Evolutionary conservation across 1,284 basidiomycete genomes (phyloP), one percentile per base, ranked within the genome.

Genomic region (Boletus semigastroideus): DNA sequence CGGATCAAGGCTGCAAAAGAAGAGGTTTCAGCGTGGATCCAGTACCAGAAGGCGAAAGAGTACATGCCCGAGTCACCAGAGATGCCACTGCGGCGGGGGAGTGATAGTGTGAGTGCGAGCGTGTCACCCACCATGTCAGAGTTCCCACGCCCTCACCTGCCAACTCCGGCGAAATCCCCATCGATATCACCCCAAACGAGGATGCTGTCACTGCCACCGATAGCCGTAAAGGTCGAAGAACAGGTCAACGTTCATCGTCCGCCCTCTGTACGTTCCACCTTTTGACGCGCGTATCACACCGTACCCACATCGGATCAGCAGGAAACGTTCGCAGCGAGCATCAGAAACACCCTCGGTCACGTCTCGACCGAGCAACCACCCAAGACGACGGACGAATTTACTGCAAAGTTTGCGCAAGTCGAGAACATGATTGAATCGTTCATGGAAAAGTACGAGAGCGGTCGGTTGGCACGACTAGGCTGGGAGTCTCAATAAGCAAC

Each of bases 221-320:
- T 67, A 41, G 61, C 60, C 10, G 55, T 71, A 44, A 67, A 67
- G 51, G 20, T 54, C 6, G 66, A 67, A 13, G 65, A 65, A 25
- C 5, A 25, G 42, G 43, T 27, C 44, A 39, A 6, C 48, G 45
- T 28, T 16, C 52, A 1, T 57, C 54, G 0, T 53, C 62, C 11
- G 14, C 36, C 42, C 12, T 11, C 42, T 17, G 14, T 33, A 20
- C 42, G 13, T 9, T 44, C 38, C 5, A 20, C 45, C 12, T 49
- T n/a, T 55, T 10, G 49, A 52, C 0, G 37, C 34, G 5, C 20
- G n/a, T n/a, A n/a, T 49, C 1, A 43, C 60, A 4, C 46, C 61
- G 1, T 28, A 25, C 7, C 7, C 40, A 12, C 19, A 13, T 30
- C 42, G 6, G 27, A 14, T 33, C 16, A 37, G 2, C 46, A 31